phyloP scores from a whole-genome alignment of 2,329 filamentous ascomycete species.

The Grosmannia serpens region DNA sequence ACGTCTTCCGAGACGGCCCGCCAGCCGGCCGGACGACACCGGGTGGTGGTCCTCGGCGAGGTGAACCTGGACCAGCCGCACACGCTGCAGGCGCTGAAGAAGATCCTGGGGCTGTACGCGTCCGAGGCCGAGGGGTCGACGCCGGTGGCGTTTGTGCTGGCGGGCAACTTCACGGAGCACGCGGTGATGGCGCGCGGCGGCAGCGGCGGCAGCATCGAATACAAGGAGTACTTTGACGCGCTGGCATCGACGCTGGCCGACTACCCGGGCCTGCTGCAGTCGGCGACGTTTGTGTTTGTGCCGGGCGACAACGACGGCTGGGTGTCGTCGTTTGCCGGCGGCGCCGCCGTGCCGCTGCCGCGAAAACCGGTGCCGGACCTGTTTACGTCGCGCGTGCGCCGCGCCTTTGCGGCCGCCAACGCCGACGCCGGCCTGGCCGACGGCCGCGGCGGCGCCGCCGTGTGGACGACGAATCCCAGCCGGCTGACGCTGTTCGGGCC shows the following conservation, averaged over 20 bases:
- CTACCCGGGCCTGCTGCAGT: constrained; percentile 67
- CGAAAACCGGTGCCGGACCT: constrained; percentile 67
- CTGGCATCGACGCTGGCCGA: constrained; percentile 74
- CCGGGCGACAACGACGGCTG: constrained; percentile 98
- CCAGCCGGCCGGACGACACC: constrained; percentile 28
- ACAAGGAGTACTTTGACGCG: constrained; percentile 91
- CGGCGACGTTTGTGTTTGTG: constrained; percentile 80
- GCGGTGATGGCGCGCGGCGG: constrained; percentile 56
- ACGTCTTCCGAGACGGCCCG: neutral
- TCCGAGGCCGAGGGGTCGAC: constrained; percentile 49
- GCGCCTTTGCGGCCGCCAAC: constrained; percentile 70
- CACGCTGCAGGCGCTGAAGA: constrained; percentile 70
- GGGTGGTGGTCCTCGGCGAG: constrained; percentile 71
- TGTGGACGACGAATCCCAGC: constrained; percentile 85
- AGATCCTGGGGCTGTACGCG: constrained; percentile 65
- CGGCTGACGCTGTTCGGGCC: constrained; percentile 78
- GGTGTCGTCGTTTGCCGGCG: constrained; percentile 73
- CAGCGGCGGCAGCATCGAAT: constrained; percentile 77
- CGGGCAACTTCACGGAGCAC: constrained; percentile 69
- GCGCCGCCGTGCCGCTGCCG: constrained; percentile 59
- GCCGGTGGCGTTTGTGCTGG: constrained; percentile 70
- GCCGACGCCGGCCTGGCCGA: constrained; percentile 46
- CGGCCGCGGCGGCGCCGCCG: constrained; percentile 53
- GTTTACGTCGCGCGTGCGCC: constrained; percentile 77
- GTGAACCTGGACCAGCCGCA: constrained; percentile 75